phyloP scores from a whole-genome alignment of 176 grass and related monocot genomes.

The Tillandsia fasciculata region DNA sequence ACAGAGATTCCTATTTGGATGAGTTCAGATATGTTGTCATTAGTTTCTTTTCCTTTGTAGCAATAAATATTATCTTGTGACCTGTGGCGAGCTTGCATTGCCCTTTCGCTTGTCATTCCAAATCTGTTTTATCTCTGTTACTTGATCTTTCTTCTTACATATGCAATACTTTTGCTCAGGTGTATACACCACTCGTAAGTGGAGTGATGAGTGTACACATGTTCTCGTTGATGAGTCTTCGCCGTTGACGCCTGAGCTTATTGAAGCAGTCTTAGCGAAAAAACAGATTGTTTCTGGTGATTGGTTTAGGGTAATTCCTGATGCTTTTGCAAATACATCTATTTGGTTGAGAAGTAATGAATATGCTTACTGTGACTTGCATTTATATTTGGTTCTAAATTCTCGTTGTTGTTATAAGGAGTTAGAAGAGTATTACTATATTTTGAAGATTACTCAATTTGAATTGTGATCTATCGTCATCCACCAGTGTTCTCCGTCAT shows the following conservation, averaged over 20 bases:
- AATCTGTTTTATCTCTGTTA: background rate
- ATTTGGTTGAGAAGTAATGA: constrained; percentile 5
- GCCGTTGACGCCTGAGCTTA: constrained; percentile 52
- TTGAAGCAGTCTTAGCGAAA: constrained; percentile 64
- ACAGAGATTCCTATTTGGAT: no score
- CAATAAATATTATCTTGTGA: no score
- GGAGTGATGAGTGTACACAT: constrained; percentile 74
- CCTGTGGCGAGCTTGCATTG: background rate
- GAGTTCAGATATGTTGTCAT: no score
- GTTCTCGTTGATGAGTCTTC: constrained; percentile 74
- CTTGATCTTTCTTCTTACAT: background rate
- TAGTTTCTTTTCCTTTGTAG: no score
- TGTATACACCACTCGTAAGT: constrained; percentile 60
- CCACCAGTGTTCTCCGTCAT: no score
- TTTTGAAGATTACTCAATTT: no score
- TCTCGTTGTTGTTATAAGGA: background rate
- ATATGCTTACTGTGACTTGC: background rate
- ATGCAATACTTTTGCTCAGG: constrained; percentile 26
- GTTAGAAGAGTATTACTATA: no score
- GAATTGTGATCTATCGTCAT: no score
- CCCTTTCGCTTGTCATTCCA: background rate
- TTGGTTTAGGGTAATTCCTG: constrained; percentile 67
- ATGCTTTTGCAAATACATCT: constrained; percentile 9
- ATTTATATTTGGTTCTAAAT: background rate
- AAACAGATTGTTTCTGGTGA: constrained; percentile 52